phyloP scores from a whole-genome alignment of 352 stramenopile genomes.

The Pythium dissotocum region DNA sequence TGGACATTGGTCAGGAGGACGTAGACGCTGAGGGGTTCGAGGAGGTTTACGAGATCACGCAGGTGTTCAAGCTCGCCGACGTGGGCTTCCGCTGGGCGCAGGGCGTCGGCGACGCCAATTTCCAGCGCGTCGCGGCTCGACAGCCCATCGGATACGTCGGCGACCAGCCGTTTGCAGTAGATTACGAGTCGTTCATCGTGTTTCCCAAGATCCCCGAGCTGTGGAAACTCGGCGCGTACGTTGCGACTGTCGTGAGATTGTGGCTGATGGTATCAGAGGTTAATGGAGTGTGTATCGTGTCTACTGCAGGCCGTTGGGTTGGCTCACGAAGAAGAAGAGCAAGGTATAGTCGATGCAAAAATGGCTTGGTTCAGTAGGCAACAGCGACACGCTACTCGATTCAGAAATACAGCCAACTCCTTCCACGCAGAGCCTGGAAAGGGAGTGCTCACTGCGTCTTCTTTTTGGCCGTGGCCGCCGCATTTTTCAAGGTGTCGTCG shows the following conservation, averaged over 20 bases:
- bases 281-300: constrained; percentile 5
- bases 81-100: constrained; percentile 57
- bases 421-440: not conserved
- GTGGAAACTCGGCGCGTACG: constrained; percentile 60
- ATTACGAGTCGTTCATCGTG: constrained; percentile 65
- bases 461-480: not conserved
- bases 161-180: constrained; percentile 41
- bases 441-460: constrained; percentile 14
- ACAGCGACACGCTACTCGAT: not conserved
- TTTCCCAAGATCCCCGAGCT: constrained; percentile 64
- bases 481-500: not conserved
- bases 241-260: constrained; percentile 3
- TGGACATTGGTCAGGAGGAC: constrained; percentile 9
- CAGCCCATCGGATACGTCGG: constrained; percentile 56
- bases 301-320: constrained; percentile 44
- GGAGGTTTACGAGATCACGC: constrained; percentile 50
- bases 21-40: constrained; percentile 5
- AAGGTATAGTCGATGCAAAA: not conserved
- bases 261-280: not conserved
- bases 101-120: constrained; percentile 60
- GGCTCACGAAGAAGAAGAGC: constrained; percentile 41
- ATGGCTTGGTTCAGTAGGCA: not conserved
- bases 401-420: not conserved
- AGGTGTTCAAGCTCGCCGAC: constrained; percentile 65
- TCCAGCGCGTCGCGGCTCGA: constrained; percentile 42